These are phyloP conservation scores for Erodium maritimum DNA, from an alignment of 345 rosid genomes.

Conservation along the genomic window DNA sequence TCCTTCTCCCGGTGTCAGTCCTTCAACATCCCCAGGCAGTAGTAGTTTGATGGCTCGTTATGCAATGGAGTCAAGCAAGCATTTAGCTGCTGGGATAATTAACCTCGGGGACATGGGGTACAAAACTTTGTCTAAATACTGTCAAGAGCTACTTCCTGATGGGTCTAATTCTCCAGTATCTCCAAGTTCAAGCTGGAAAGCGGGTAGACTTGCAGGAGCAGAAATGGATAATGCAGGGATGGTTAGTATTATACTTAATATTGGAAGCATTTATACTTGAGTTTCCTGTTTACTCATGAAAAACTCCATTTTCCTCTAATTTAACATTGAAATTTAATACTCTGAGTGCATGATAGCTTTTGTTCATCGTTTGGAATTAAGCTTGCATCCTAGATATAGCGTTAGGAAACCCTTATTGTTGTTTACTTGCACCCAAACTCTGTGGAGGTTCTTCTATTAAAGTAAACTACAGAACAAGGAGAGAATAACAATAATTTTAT, in stretches of 20 bases:
- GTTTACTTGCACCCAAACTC: no score
- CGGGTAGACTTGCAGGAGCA: slow-evolving; percentile 44
- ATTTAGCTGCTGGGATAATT: slow-evolving; percentile 67
- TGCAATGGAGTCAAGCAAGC: slow-evolving; percentile 95
- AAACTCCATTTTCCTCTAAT: no score
- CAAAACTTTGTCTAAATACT: slow-evolving; percentile 77
- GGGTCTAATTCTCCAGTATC: slow-evolving; percentile 78
- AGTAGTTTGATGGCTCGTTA: slow-evolving; percentile 83
- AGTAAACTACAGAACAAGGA: no score
- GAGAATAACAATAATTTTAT: no score
- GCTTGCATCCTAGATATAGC: no score
- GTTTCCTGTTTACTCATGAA: no score
- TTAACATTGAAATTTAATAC: no score
- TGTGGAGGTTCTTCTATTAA: no score
- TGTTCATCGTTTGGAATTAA: no score
- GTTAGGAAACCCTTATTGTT: no score
- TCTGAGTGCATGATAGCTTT: no score
- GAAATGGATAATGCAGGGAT: slow-evolving; percentile 86
- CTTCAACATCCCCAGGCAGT: slow-evolving; percentile 71
- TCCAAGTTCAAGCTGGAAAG: slow-evolving; percentile 70
- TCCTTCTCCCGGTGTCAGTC: slow-evolving; percentile 74
- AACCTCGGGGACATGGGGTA: slow-evolving; percentile 90
- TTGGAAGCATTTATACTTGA: no score
- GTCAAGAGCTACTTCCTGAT: slow-evolving; percentile 84
- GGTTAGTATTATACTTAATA: slow-evolving; percentile 44